Conservation (phyloP, 257 asterid species). For the Ilex aquifolium region DNA sequence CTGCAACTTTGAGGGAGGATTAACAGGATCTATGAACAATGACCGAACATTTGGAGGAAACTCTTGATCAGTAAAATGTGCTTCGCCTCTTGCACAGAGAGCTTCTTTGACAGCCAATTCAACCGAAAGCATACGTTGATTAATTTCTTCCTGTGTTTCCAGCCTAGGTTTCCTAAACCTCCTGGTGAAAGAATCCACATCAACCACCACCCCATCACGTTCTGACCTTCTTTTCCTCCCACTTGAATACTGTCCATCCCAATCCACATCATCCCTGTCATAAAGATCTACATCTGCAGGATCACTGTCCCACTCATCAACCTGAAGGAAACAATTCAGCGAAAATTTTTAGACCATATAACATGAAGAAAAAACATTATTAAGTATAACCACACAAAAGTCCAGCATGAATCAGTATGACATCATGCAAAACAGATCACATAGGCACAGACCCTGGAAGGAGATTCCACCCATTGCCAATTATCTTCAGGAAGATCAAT, state of each 20-base stretch:
- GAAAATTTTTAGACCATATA: constrained; percentile 1
- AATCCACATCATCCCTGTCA: constrained; percentile 95
- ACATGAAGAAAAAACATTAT: not conserved
- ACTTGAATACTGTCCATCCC: constrained; percentile 99
- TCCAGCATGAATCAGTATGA: constrained; percentile 1
- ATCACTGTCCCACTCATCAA: constrained; percentile 99
- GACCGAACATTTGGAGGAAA: constrained; percentile 93
- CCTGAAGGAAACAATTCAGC: constrained; percentile 38
- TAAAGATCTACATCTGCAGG: constrained; percentile 99
- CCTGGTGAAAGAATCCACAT: constrained; percentile 87
- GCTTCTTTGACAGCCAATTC: constrained; percentile 98
- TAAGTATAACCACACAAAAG: not conserved
- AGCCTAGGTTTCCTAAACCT: constrained; percentile 87
- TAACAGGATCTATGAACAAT: constrained; percentile 79
- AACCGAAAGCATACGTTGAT: constrained; percentile 90
- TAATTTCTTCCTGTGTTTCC: constrained; percentile 90
- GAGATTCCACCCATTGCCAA: constrained; percentile 99
- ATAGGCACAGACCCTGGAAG: constrained; percentile 69
- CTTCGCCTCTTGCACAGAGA: constrained; percentile 87
- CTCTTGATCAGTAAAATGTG: constrained; percentile 92
- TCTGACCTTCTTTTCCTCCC: constrained; percentile 94
- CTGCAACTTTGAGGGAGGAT: constrained; percentile 88
- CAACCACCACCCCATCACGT: constrained; percentile 68
- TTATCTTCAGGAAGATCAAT: constrained; percentile 81
- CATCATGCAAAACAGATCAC: constrained; percentile 10